Base-by-base conservation (phyloP, 495 filamentous ascomycete genomes). In the Usnea hakonensis region DNA sequence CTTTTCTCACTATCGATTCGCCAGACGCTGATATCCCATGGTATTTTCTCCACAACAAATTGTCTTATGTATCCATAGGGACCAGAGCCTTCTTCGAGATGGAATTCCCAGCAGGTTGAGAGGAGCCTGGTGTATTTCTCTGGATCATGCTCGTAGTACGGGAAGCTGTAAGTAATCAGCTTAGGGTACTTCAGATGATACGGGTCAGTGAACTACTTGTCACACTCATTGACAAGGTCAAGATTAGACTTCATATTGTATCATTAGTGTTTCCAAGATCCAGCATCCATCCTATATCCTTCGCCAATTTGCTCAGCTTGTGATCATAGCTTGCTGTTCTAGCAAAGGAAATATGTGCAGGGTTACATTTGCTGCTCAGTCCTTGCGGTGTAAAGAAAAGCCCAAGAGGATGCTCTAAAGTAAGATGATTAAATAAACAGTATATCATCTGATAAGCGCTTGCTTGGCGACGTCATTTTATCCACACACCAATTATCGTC, bases 21-120 rank as follows among this genome's bases (percentile, higher is more conserved):
- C 79, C 76, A 92, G 68, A 52, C 69, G 65, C 62, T 76, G 71
- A 8, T 13, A 7, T 61, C 71, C 82, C 74, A 90, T 63, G 65
- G 70, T 67, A 90, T 81, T 44, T 76, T 76, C 38, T 83, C 73
- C 13, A 89, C 74, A 0, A 89, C 83, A 5, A 73, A 70, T 46
- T 82, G 76, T 0, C 77, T 74, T 28, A 90, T 77, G 65, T 86
- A 89, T 9, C 89, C 89, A 38, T 87, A 76, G 8, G 79, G 76
- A 5, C 77, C 77, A 37, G 76, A 69, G 35, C 78, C 79, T 3
- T 79, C 76, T 14, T 68, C 67, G 28, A 86, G 79, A 64, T 78
- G 72, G 43, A 91, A 76, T 37, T 74, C 76, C 67, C 84, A 85
- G 65, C 84, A 79, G 19, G 73, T 75, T 4, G 73, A 72, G 62